Base-by-base conservation (phyloP, 345 rosid species). In the Salix purpurea region DNA sequence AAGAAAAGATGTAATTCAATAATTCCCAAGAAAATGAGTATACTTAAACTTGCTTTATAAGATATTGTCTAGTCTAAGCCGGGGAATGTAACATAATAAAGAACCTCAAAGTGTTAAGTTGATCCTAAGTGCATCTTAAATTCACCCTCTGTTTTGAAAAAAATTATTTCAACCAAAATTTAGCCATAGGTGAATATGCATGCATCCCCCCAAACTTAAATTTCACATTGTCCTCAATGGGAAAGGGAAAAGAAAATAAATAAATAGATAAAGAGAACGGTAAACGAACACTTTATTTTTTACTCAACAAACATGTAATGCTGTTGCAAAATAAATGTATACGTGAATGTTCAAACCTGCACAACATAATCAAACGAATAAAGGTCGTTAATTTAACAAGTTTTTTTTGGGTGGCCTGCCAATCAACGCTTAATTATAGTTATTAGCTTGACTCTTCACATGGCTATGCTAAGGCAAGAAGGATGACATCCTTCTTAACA, bases 401-500 rank as follows among this genome's bases (percentile, higher is more conserved):
- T 39, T 7, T 18, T 5, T 15, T 16, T 6, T 1, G 1, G 56
- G 56, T 50, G 6, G 19, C 8, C n/a, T 50, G 8, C n/a, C 2
- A 52, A 18, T 52, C n/a, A 52, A 0, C 0, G 3, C 8, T 52
- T 18, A 6, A 8, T 52, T 52, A 52, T 52, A 18, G 23, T 52
- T 7, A 18, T 0, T 4, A 52, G 23, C 9, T 52, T 52, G 23
- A 52, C 21, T 52, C 0, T 52, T 18, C 19, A 52, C 7, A 16
- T 52, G 0, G 3, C 7, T 18, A 18, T 3, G 23, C 2, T 52
- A 3, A 0, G 21, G n/a, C 1, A 5, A 52, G 2, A 6, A 0
- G 23, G 2, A 19, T 52, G 0, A 18, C 10, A 52, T 52, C 10
- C 4, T 16, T 18, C 2, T 52, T 52, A 0, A 3, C 4, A 52